A percentile compares a stretch with the other conserved stretches of the same genome.
Evolutionary conservation across 345 rosid species (phyloP).

Genomic region (Kernera saxatilis): DNA sequence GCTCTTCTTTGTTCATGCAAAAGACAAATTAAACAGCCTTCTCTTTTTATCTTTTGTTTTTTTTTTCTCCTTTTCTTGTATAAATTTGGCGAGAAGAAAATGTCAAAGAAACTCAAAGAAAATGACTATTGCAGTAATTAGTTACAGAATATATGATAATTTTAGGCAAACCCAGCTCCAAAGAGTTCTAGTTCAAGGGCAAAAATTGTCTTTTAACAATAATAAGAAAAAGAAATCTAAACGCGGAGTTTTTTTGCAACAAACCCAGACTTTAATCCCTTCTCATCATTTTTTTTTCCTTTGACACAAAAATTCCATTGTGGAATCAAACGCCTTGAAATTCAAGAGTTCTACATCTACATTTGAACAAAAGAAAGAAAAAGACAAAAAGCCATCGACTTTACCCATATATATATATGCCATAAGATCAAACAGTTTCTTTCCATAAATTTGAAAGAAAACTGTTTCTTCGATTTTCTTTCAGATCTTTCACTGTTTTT

Average conservation of each 20-base stretch:
- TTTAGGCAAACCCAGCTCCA: constrained; percentile 1
- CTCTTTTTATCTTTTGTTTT: constrained; percentile 16
- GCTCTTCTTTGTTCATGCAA: constrained; percentile 33
- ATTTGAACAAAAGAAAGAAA: constrained; percentile 3
- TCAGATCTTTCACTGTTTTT: background rate
- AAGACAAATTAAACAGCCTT: constrained; percentile 32
- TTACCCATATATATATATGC: constrained; percentile 23
- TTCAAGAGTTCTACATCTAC: constrained; percentile 17
- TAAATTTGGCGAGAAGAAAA: background rate
- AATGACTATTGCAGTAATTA: background rate
- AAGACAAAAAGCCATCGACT: constrained; percentile 20
- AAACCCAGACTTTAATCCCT: background rate
- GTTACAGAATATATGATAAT: background rate
- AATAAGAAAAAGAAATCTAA: background rate
- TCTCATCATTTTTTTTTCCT: background rate
- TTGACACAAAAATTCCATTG: background rate
- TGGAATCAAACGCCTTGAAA: constrained; percentile 24
- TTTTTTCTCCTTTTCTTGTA: background rate
- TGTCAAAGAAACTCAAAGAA: background rate
- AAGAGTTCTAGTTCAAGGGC: constrained; percentile 2
- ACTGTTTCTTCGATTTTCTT: constrained; percentile 1
- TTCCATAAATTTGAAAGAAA: background rate
- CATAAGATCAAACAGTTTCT: constrained; percentile 4
- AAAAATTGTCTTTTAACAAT: background rate
- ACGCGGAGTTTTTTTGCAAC: background rate